These are phyloP conservation scores for Verticillium albo-atrum DNA, from an alignment of 2,329 filamentous ascomycete species.

Conservation along the genomic window DNA sequence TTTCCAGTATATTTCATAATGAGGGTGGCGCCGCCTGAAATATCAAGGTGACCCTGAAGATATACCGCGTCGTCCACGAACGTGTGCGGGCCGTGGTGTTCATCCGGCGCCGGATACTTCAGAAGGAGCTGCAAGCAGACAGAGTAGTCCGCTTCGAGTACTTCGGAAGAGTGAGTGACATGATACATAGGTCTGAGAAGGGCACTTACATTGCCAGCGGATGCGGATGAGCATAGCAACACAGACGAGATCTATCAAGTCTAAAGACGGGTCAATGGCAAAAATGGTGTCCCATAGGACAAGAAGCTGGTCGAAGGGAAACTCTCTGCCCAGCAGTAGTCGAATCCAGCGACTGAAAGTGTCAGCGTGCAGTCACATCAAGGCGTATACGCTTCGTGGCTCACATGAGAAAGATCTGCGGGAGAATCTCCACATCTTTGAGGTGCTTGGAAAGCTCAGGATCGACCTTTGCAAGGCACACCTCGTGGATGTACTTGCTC, in stretches of 20 bases:
- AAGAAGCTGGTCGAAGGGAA: slow-evolving; percentile 80
- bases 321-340: slow-evolving; percentile 88
- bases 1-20: slow-evolving; percentile 68
- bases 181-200: background rate
- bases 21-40: slow-evolving; percentile 58
- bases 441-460: slow-evolving; percentile 80
- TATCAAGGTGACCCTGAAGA: slow-evolving; percentile 60
- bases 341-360: slow-evolving; percentile 77
- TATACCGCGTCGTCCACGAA: slow-evolving; percentile 85
- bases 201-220: slow-evolving; percentile 72
- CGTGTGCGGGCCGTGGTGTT: slow-evolving; percentile 63
- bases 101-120: slow-evolving; percentile 69
- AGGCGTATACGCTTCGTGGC: slow-evolving; percentile 14
- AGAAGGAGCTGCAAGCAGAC: slow-evolving; percentile 76
- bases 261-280: slow-evolving; percentile 73
- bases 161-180: slow-evolving; percentile 36
- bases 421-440: slow-evolving; percentile 79
- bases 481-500: slow-evolving; percentile 82
- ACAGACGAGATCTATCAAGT: slow-evolving; percentile 85
- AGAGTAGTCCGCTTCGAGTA: slow-evolving; percentile 85
- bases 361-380: background rate
- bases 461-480: slow-evolving; percentile 72
- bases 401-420: slow-evolving; percentile 93
- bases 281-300: slow-evolving; percentile 89
- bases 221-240: slow-evolving; percentile 91